Percentiles rank a stretch among this genome's conserved stretches.
phyloP scores from a whole-genome alignment of 2,329 filamentous ascomycete species.

The Aspergillus nomiae region DNA sequence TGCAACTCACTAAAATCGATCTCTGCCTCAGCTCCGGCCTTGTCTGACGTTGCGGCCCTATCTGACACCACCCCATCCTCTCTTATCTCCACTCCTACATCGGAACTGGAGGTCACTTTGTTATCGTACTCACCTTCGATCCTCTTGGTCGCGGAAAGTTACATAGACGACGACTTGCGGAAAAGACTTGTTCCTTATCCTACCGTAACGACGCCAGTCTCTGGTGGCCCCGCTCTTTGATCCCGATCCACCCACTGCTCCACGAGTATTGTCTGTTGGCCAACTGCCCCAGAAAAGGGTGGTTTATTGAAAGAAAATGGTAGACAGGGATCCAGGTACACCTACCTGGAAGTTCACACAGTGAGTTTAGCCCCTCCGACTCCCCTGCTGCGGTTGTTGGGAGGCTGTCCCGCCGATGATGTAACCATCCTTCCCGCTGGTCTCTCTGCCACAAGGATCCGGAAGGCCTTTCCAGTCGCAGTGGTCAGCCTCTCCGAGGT shows the following conservation, averaged over 20 bases:
- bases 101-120: slow-evolving; percentile 14
- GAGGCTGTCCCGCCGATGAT: background rate
- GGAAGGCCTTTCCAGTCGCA: background rate
- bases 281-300: slow-evolving; percentile 32
- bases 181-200: background rate
- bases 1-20: slow-evolving; percentile 19
- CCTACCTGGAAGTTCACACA: slow-evolving; percentile 99
- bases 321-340: slow-evolving; percentile 90
- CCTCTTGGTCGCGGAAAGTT: slow-evolving; percentile 1
- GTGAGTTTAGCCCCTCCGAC: slow-evolving; percentile 60
- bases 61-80: slow-evolving; percentile 17
- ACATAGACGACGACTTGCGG: slow-evolving; percentile 8
- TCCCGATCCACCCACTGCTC: slow-evolving; percentile 10
- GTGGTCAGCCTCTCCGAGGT: background rate
- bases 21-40: slow-evolving; percentile 17
- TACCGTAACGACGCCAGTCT: slow-evolving; percentile 9
- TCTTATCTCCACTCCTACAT: slow-evolving; percentile 19
- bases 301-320: slow-evolving; percentile 68
- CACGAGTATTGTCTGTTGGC: slow-evolving; percentile 15
- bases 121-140: slow-evolving; percentile 11
- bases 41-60: slow-evolving; percentile 23
- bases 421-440: background rate
- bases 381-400: background rate
- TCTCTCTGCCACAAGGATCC: background rate
- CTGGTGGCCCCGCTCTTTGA: slow-evolving; percentile 19